Conservation (phyloP, 2,329 filamentous ascomycete genomes). For the Colletotrichum aenigma region DNA sequence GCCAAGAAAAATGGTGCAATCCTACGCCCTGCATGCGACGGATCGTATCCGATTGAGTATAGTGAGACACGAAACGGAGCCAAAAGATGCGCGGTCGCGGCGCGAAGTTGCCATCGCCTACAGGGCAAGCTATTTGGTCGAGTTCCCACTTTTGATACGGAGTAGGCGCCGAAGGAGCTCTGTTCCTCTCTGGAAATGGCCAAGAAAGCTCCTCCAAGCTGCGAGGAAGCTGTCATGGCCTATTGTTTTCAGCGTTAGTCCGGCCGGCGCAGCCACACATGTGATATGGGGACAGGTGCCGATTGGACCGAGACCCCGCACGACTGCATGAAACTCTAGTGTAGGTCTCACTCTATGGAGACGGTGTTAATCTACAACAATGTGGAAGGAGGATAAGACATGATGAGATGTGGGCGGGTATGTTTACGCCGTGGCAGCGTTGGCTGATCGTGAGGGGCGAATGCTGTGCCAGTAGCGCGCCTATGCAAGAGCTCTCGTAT, state of each 20-base stretch:
- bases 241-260: not conserved
- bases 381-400: constrained; percentile 18
- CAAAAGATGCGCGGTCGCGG: not conserved
- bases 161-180: not conserved
- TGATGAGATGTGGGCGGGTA: not conserved
- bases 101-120: not conserved
- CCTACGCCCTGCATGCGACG: constrained; percentile 8
- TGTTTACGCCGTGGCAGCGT: not conserved
- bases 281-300: constrained; percentile 11
- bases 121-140: not conserved
- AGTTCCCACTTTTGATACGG: constrained; percentile 19
- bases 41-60: constrained; percentile 15
- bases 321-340: not conserved
- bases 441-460: constrained; percentile 6
- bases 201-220: not conserved
- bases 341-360: not conserved
- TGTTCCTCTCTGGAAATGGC: not conserved
- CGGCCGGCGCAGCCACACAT: constrained; percentile 2
- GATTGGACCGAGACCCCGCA: constrained; percentile 21
- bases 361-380: not conserved
- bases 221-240: not conserved
- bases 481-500: not conserved
- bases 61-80: not conserved
- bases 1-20: constrained; percentile 13
- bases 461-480: not conserved